Percentiles rank a stretch among this genome's conserved stretches.
phyloP scores from a whole-genome alignment of 805 yeast species.

The Candida andamanensis region DNA sequence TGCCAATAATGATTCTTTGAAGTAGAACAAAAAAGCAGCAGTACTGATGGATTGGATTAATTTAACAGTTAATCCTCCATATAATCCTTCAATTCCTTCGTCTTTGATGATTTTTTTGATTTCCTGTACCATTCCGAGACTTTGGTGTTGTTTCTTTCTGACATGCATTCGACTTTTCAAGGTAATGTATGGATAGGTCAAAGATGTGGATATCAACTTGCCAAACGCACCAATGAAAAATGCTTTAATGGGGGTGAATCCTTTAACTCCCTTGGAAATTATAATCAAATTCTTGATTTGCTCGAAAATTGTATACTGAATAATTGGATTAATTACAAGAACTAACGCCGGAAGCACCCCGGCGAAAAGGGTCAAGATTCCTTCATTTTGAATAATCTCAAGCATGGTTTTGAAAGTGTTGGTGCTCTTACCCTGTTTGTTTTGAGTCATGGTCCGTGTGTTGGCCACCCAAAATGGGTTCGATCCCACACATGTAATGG shows the following conservation, averaged over 20 bases:
- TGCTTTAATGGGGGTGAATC: conserved; percentile 70
- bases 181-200: conserved; percentile 90
- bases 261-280: conserved; percentile 43
- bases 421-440: conserved; percentile 18
- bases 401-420: conserved; percentile 53
- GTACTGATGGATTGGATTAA: conserved; percentile 79
- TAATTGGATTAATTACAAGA: conserved; percentile 80
- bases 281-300: conserved; percentile 68
- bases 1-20: conserved; percentile 77
- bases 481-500: conserved; percentile 73
- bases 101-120: conserved; percentile 53
- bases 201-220: conserved; percentile 80
- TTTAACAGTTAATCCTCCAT: conserved; percentile 77
- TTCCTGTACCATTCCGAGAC: conserved; percentile 42
- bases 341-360: conserved; percentile 87
- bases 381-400: conserved; percentile 66
- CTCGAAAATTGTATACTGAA: conserved; percentile 89
- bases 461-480: conserved; percentile 96
- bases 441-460: conserved; percentile 74
- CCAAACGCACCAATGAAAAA: conserved; percentile 86
- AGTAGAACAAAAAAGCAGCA: conserved; percentile 85
- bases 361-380: conserved; percentile 65
- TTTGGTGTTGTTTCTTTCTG: conserved; percentile 31
- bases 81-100: conserved; percentile 75
- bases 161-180: conserved; percentile 85